Conservation (phyloP, 495 filamentous ascomycete genomes). For the Aspergillus coremiiformis region DNA sequence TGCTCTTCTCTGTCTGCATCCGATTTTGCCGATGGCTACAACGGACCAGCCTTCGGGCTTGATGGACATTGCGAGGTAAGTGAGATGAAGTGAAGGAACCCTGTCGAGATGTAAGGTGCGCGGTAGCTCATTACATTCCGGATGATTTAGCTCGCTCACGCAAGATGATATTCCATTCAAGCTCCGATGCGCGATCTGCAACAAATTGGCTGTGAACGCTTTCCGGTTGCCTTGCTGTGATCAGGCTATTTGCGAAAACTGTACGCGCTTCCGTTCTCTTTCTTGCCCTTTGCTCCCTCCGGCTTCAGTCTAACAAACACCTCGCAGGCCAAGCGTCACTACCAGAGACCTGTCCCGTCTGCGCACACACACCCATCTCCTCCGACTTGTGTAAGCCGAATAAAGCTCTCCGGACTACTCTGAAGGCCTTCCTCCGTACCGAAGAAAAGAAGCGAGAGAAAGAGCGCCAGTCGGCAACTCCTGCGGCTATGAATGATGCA, state of each 20-base stretch:
- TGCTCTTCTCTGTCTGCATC: not conserved
- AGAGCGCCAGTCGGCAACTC: conserved; percentile 37
- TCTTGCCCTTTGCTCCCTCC: not conserved
- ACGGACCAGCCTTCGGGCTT: conserved; percentile 37
- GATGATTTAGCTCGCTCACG: conserved; percentile 54
- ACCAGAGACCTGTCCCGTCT: conserved; percentile 80
- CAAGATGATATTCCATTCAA: conserved; percentile 89
- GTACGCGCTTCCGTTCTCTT: conserved; percentile 45
- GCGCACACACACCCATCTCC: conserved; percentile 80
- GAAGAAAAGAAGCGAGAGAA: conserved; percentile 79
- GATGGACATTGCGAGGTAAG: conserved; percentile 42
- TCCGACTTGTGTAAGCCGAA: conserved; percentile 81
- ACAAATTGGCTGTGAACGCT: conserved; percentile 82
- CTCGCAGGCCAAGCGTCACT: conserved; percentile 65
- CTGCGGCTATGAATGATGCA: conserved; percentile 20
- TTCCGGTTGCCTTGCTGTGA: conserved; percentile 92
- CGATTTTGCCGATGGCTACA: conserved; percentile 28
- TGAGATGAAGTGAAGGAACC: not conserved
- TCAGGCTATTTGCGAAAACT: conserved; percentile 85
- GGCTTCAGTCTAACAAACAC: conserved; percentile 18
- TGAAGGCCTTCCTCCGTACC: conserved; percentile 79
- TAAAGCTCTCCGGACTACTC: conserved; percentile 78
- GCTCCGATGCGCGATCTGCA: conserved; percentile 88
- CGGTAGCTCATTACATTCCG: not conserved
- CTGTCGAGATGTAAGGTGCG: not conserved